phyloP scores from a whole-genome alignment of 805 yeast genomes.

The Nakazawaea pomicola region DNA sequence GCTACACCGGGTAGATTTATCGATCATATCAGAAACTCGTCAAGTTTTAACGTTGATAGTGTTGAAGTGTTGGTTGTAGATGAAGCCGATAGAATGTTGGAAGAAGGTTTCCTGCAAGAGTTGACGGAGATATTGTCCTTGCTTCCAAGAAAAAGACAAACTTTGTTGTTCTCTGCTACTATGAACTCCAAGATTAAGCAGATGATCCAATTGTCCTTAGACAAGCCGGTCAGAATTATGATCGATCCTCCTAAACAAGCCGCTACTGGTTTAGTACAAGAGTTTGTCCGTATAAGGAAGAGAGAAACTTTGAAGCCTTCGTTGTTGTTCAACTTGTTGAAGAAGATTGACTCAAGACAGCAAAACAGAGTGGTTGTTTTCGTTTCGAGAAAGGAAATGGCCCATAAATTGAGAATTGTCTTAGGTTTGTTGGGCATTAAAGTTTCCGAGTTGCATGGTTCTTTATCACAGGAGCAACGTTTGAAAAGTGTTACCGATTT shows the following conservation, averaged over 20 bases:
- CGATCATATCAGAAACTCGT: constrained; percentile 93
- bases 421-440: constrained; percentile 71
- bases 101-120: constrained; percentile 97
- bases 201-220: constrained; percentile 80
- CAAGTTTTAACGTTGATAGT: constrained; percentile 83
- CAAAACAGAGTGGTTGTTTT: constrained; percentile 81
- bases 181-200: constrained; percentile 93
- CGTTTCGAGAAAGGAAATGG: constrained; percentile 86
- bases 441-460: constrained; percentile 80
- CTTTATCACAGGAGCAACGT: constrained; percentile 90
- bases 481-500: constrained; percentile 76
- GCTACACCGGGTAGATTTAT: constrained; percentile 99
- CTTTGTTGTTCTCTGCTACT: constrained; percentile 92
- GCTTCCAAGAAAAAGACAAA: constrained; percentile 89
- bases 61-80: constrained; percentile 92
- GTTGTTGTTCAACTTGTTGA: constrained; percentile 64
- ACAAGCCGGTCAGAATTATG: constrained; percentile 91
- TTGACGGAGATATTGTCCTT: constrained; percentile 83
- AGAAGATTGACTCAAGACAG: constrained; percentile 55
- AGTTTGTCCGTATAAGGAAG: constrained; percentile 90
- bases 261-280: constrained; percentile 85
- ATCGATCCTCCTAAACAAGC: constrained; percentile 95
- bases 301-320: constrained; percentile 85
- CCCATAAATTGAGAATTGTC: constrained; percentile 77
- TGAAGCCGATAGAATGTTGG: constrained; percentile 99